A percentile compares a stretch with the other conserved stretches of the same genome.
Conservation (phyloP, 148 eudicot genomes). For the Persicaria tinctoria region DNA sequence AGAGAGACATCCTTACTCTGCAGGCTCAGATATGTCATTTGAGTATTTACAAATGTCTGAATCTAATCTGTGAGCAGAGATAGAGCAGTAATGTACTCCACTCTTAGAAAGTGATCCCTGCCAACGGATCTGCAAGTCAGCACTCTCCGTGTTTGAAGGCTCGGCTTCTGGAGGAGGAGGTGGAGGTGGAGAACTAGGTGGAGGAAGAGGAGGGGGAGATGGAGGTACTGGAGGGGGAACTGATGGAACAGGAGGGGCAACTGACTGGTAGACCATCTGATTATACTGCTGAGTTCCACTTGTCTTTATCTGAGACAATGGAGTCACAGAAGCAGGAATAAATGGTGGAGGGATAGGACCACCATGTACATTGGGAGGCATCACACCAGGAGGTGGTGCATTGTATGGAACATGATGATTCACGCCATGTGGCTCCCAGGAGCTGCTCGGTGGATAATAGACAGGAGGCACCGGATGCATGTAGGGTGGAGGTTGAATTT, state of each 20-base stretch:
- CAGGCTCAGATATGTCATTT: conserved; percentile 57
- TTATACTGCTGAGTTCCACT: conserved; percentile 40
- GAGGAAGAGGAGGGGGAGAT: conserved; percentile 49
- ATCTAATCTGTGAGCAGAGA: conserved; percentile 62
- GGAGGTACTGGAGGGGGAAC: conserved; percentile 57
- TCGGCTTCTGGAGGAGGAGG: conserved; percentile 46
- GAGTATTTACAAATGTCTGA: conserved; percentile 75
- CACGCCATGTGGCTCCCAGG: conserved; percentile 61
- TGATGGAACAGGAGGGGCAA: conserved; percentile 41
- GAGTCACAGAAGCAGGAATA: conserved; percentile 70
- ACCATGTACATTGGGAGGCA: conserved; percentile 38
- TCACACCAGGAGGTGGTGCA: conserved; percentile 26
- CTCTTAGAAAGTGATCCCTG: conserved; percentile 86
- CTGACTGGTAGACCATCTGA: conserved; percentile 46
- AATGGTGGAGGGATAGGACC: conserved; percentile 48
- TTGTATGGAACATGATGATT: conserved; percentile 42
- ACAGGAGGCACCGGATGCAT: conserved; percentile 40
- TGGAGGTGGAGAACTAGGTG: conserved; percentile 53
- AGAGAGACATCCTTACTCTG: conserved; percentile 51
- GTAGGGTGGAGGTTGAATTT: conserved; percentile 19
- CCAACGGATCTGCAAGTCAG: conserved; percentile 50
- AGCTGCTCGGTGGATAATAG: conserved; percentile 54
- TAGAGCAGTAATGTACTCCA: conserved; percentile 74
- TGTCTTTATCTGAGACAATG: conserved; percentile 58
- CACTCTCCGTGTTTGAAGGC: conserved; percentile 24